Conservation (phyloP, 2,329 filamentous ascomycete genomes). For the Lachnellula hyalina region DNA sequence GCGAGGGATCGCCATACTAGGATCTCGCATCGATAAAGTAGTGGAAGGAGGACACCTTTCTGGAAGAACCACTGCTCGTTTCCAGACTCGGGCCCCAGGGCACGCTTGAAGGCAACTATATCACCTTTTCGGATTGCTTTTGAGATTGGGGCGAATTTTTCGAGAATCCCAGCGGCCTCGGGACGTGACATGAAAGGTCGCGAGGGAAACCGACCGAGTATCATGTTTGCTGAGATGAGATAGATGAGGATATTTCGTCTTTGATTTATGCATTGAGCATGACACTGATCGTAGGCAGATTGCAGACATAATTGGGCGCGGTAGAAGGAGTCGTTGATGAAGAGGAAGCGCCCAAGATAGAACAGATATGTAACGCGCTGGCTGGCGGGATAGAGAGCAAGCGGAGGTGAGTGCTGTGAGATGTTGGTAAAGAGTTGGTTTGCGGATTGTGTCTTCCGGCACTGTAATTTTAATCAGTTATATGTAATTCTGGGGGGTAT, state of each 20-base stretch:
- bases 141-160: slow-evolving; percentile 69
- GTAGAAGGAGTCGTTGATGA: slow-evolving; percentile 77
- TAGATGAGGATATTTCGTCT: slow-evolving; percentile 76
- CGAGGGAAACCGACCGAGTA: slow-evolving; percentile 79
- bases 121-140: slow-evolving; percentile 68
- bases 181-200: slow-evolving; percentile 59
- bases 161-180: slow-evolving; percentile 59
- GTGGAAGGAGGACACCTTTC: slow-evolving; percentile 68
- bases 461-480: slow-evolving; percentile 40
- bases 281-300: slow-evolving; percentile 73
- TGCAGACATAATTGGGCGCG: slow-evolving; percentile 71
- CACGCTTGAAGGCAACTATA: slow-evolving; percentile 65
- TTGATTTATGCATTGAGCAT: slow-evolving; percentile 68
- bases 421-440: slow-evolving; percentile 89
- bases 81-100: slow-evolving; percentile 49
- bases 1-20: slow-evolving; percentile 80
- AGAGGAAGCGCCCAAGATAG: slow-evolving; percentile 86
- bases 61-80: slow-evolving; percentile 69
- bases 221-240: slow-evolving; percentile 75
- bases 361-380: slow-evolving; percentile 92
- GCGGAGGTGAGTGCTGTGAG: slow-evolving; percentile 71
- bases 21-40: slow-evolving; percentile 72
- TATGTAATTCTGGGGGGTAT: background rate
- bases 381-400: slow-evolving; percentile 75
- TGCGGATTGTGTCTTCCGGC: slow-evolving; percentile 74